Percentiles rank a stretch among this genome's conserved stretches.
These are phyloP conservation scores for Claviceps humidiphila DNA, from an alignment of 2,329 filamentous ascomycete genomes.

Conservation along the genomic window DNA sequence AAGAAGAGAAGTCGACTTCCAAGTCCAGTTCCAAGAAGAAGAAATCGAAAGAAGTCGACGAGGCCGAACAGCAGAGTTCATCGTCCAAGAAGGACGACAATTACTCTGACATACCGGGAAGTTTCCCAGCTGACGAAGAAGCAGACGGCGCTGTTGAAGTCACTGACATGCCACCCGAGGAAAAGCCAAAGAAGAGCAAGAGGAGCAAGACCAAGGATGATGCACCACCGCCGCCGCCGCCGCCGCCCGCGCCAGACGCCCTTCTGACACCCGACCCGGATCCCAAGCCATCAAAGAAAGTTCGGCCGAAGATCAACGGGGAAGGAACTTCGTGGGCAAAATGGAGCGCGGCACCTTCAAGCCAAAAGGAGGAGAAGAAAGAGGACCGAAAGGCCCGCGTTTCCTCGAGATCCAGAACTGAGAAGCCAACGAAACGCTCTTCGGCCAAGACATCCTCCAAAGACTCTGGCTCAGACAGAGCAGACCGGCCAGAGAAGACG, in stretches of 20 bases:
- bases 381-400: conserved; percentile 8
- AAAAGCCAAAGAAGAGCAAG: conserved; percentile 22
- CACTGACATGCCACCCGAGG: conserved; percentile 34
- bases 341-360: conserved; percentile 48
- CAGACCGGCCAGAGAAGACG: conserved; percentile 32
- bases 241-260: conserved; percentile 34
- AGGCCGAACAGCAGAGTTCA: conserved; percentile 16
- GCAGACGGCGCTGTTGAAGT: conserved; percentile 37
- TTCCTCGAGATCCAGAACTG: conserved; percentile 53
- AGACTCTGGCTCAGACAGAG: conserved; percentile 62
- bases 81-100: conserved; percentile 20
- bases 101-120: conserved; percentile 28
- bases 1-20: conserved; percentile 9
- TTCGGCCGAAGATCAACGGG: conserved; percentile 64
- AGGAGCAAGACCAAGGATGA: conserved; percentile 18
- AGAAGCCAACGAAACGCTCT: conserved; percentile 42
- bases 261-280: conserved; percentile 40
- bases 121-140: conserved; percentile 42
- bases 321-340: conserved; percentile 61
- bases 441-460: conserved; percentile 48
- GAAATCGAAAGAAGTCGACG: conserved; percentile 23
- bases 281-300: conserved; percentile 52
- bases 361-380: conserved; percentile 31
- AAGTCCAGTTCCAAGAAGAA: conserved; percentile 31
- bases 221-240: conserved; percentile 26